Percentiles rank a stretch among this genome's conserved stretches.
phyloP scores from a whole-genome alignment of 495 filamentous ascomycete genomes.

The Aspergillus bridgeri region DNA sequence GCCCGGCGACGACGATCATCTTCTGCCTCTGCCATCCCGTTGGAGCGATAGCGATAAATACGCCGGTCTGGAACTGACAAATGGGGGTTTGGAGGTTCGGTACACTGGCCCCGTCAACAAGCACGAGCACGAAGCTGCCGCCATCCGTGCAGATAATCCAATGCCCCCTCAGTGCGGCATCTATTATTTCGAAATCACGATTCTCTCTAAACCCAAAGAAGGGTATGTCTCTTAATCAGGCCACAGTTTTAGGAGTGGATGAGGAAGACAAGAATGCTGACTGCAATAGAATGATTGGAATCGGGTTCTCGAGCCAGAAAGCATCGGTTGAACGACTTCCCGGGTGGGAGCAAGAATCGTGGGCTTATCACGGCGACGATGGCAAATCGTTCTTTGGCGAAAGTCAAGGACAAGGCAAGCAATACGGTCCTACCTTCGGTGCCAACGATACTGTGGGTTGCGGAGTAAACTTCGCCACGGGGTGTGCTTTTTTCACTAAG shows the following conservation, averaged over 20 bases:
- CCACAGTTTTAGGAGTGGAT: not conserved
- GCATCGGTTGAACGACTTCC: slow-evolving; percentile 78
- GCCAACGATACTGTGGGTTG: slow-evolving; percentile 84
- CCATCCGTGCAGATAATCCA: slow-evolving; percentile 78
- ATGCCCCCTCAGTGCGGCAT: slow-evolving; percentile 93
- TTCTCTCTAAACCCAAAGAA: slow-evolving; percentile 79
- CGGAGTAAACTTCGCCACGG: slow-evolving; percentile 86
- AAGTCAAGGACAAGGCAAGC: slow-evolving; percentile 63
- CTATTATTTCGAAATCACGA: slow-evolving; percentile 94
- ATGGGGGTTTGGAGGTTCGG: slow-evolving; percentile 74
- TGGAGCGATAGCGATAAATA: slow-evolving; percentile 82
- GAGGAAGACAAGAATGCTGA: not conserved
- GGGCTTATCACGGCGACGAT: slow-evolving; percentile 97
- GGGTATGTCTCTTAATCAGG: slow-evolving; percentile 56
- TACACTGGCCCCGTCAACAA: slow-evolving; percentile 61
- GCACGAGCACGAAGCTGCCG: slow-evolving; percentile 77
- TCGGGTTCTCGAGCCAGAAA: slow-evolving; percentile 78
- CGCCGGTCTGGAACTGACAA: slow-evolving; percentile 65
- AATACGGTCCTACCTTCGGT: slow-evolving; percentile 71
- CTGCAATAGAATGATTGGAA: slow-evolving; percentile 66
- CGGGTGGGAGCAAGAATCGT: slow-evolving; percentile 94
- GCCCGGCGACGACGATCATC: slow-evolving; percentile 49
- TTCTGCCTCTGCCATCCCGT: slow-evolving; percentile 69
- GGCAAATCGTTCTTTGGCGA: slow-evolving; percentile 77
- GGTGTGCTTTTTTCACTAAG: slow-evolving; percentile 91